phyloP scores from a whole-genome alignment of 2,329 filamentous ascomycete genomes.

The Alternaria metachromatica region DNA sequence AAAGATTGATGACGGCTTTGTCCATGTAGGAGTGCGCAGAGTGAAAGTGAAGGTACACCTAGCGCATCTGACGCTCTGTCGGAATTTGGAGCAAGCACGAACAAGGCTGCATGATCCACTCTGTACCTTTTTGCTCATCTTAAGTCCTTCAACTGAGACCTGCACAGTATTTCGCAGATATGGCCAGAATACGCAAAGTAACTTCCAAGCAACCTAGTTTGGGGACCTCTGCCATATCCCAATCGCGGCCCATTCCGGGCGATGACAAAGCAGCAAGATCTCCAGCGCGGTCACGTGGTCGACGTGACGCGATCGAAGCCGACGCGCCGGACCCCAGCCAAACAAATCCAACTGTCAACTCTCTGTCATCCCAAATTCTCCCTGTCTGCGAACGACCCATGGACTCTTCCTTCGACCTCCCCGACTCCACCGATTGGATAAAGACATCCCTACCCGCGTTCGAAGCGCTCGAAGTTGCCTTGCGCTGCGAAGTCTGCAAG shows the following conservation, averaged over 20 bases:
- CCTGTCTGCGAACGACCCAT: constrained; percentile 23
- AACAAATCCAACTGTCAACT: constrained; percentile 14
- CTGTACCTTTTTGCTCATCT: not conserved
- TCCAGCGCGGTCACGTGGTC: constrained; percentile 21
- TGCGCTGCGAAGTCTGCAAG: constrained; percentile 97
- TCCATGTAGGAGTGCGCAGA: not conserved
- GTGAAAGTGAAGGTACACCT: not conserved
- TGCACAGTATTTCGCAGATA: not conserved
- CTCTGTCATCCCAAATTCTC: constrained; percentile 10
- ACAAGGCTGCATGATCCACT: not conserved
- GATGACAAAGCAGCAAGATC: constrained; percentile 15
- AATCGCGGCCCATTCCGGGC: not conserved
- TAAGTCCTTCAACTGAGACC: too few relatives aligned
- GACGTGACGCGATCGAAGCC: constrained; percentile 16
- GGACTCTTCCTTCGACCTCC: constrained; percentile 54
- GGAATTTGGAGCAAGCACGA: not conserved
- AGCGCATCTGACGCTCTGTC: not conserved
- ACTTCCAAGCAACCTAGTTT: not conserved
- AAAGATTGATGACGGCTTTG: not conserved
- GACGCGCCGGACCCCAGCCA: constrained; percentile 15
- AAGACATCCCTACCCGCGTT: constrained; percentile 71
- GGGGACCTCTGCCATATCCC: not conserved
- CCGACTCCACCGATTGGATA: constrained; percentile 88
- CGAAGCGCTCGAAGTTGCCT: constrained; percentile 76
- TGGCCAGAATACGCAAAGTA: not conserved